phyloP scores from a whole-genome alignment of 257 asterid species.

The Solanum neorickii region DNA sequence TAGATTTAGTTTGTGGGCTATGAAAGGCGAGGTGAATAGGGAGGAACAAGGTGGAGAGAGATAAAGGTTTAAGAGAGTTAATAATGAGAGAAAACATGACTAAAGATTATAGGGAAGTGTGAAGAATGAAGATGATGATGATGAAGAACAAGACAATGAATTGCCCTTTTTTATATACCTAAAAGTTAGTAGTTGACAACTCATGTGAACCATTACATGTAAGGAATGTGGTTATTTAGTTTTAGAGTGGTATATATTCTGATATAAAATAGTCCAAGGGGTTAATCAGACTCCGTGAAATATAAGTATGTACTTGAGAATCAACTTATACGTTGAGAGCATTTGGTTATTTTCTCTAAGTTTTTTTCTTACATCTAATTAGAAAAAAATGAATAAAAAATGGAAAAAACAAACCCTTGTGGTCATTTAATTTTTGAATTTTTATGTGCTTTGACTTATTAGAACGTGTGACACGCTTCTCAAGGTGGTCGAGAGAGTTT shows the following conservation, averaged over 20 bases:
- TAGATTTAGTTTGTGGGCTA: background rate
- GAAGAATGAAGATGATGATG: background rate
- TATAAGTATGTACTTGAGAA: background rate
- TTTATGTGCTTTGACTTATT: background rate
- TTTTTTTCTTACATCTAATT: background rate
- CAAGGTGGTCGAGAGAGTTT: background rate
- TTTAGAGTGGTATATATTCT: too few species aligned
- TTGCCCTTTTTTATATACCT: background rate
- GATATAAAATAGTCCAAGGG: too few species aligned
- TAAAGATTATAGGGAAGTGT: background rate
- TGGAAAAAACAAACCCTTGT: too few species aligned
- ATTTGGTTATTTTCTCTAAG: background rate
- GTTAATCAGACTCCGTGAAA: background rate
- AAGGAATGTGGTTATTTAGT: background rate
- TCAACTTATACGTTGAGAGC: background rate
- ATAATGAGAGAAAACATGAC: constrained; percentile 47
- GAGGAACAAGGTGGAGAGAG: constrained; percentile 28
- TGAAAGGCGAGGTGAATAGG: constrained; percentile 11
- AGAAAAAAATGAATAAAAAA: too few species aligned
- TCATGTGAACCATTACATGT: background rate
- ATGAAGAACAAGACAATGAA: background rate
- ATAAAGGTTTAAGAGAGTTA: constrained; percentile 32
- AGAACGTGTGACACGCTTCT: too few species aligned
- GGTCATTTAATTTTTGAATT: background rate
- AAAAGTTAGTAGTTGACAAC: background rate